Conservation (phyloP, 495 filamentous ascomycete genomes). For the Penicillium angulare region DNA sequence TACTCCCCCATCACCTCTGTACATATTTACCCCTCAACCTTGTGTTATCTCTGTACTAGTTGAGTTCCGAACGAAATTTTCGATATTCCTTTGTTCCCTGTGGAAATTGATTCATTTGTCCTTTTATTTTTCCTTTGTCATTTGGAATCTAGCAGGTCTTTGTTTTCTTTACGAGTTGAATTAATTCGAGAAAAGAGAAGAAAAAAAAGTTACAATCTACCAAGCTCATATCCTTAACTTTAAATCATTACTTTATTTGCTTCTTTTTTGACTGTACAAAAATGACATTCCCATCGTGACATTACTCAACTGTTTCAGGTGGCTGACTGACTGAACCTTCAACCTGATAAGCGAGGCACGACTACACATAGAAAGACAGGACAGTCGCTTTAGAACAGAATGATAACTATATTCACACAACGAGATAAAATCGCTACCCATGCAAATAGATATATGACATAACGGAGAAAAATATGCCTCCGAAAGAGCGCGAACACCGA, state of each 20-base stretch:
- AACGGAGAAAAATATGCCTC: constrained; percentile 23
- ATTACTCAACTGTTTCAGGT: no score
- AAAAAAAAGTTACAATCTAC: no score
- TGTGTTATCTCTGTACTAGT: constrained; percentile 38
- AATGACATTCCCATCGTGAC: no score
- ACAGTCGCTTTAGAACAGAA: constrained; percentile 12
- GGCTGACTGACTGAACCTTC: no score
- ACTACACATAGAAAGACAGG: no score
- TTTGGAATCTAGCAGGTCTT: constrained; percentile 26
- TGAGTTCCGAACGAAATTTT: constrained; percentile 25
- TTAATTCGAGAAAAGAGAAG: no score
- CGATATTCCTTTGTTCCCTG: constrained; percentile 2
- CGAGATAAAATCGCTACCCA: constrained; percentile 32
- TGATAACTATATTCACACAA: constrained; percentile 33
- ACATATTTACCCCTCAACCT: constrained; percentile 27
- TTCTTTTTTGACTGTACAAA: no score
- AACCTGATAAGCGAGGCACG: no score
- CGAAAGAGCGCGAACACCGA: constrained; percentile 32
- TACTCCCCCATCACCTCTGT: constrained; percentile 30
- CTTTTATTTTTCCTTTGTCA: constrained; percentile 23
- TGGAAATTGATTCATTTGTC: constrained; percentile 19
- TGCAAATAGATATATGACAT: constrained; percentile 33
- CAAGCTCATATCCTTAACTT: no score
- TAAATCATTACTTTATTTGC: no score
- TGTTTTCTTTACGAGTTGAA: constrained; percentile 13